A percentile compares a stretch with the other conserved stretches of the same genome.
phyloP scores from a whole-genome alignment of 139 green algal species.

The Desmodesmus armatus region DNA sequence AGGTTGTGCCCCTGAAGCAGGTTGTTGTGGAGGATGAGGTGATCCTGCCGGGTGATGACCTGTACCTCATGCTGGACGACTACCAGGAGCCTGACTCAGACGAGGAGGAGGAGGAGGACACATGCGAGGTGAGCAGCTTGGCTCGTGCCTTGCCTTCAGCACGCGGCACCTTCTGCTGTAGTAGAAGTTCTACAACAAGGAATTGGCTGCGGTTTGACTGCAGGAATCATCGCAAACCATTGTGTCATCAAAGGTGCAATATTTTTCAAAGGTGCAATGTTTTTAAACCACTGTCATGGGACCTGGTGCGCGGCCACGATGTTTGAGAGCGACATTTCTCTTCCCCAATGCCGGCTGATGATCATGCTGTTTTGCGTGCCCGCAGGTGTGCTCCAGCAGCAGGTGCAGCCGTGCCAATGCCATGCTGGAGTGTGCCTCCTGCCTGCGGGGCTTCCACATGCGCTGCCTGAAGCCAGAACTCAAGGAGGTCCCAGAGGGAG shows the following conservation, averaged over 20 bases:
- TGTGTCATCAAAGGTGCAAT: neutral
- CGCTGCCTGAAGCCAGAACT: conserved; percentile 85
- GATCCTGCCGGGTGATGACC: conserved; percentile 26
- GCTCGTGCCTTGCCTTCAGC: neutral
- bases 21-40: conserved; percentile 10
- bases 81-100: neutral
- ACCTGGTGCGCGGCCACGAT: neutral
- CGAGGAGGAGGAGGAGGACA: conserved; percentile 38
- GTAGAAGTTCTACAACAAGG: neutral
- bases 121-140: conserved; percentile 35
- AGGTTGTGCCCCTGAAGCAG: neutral
- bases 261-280: neutral
- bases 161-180: neutral
- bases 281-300: neutral
- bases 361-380: neutral
- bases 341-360: neutral
- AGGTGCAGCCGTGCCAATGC: conserved; percentile 5
- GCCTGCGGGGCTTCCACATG: conserved; percentile 90
- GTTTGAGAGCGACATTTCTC: neutral
- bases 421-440: conserved; percentile 93
- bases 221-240: neutral
- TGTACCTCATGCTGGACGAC: conserved; percentile 39
- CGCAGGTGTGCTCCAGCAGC: conserved; percentile 32
- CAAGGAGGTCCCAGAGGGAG: conserved; percentile 74
- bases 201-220: neutral